Evolutionary conservation across 75 land plant species (phyloP).

Genomic region (Selaginella moellendorffii): DNA sequence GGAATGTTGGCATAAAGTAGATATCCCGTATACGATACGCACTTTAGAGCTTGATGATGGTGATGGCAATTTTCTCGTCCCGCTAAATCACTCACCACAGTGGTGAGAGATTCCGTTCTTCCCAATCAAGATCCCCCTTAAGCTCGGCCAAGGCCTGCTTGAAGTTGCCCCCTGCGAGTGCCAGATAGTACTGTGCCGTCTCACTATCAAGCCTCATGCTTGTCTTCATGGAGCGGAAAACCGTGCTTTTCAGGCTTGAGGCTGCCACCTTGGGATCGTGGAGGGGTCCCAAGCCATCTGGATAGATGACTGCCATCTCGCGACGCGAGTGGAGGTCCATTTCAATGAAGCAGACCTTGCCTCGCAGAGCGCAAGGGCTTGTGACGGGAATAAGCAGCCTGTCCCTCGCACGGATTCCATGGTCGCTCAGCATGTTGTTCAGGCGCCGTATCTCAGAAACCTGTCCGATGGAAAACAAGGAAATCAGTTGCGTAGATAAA

Average conservation of each 20-base stretch:
- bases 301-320: conserved; percentile 74
- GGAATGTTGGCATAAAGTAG: too few species aligned
- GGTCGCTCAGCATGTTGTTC: conserved; percentile 97
- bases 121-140: conserved; percentile 67
- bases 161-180: conserved; percentile 61
- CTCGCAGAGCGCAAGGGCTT: conserved; percentile 40
- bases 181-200: conserved; percentile 70
- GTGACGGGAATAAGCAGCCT: conserved; percentile 62
- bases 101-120: too few species aligned
- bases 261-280: conserved; percentile 16
- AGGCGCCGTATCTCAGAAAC: conserved; percentile 74
- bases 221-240: conserved; percentile 60
- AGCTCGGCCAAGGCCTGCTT: conserved; percentile 52
- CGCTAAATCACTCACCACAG: too few species aligned
- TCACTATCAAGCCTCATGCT: conserved; percentile 77
- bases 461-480: too few species aligned
- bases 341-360: conserved; percentile 68
- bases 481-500: too few species aligned
- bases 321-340: conserved; percentile 56
- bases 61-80: too few species aligned
- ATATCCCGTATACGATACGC: too few species aligned
- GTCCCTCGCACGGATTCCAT: conserved; percentile 82
- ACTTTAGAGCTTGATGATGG: too few species aligned
- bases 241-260: conserved; percentile 26
- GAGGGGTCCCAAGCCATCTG: conserved; percentile 36